phyloP scores from a whole-genome alignment of 345 rosid genomes.

The Garcia nutans region DNA sequence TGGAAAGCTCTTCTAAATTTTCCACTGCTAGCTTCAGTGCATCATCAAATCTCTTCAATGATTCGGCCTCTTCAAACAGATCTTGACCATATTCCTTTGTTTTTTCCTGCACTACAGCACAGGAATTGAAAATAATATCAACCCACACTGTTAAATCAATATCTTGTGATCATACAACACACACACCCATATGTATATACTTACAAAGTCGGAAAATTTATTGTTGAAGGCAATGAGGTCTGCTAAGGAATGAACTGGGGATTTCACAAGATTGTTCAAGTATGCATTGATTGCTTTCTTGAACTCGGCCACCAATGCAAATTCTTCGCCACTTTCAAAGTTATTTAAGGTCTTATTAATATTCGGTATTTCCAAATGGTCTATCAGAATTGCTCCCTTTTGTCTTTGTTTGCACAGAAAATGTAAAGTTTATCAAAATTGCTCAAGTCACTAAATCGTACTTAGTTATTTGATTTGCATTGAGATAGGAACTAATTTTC shows the following conservation, averaged over 20 bases:
- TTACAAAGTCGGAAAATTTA: conserved; percentile 43
- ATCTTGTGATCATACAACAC: no score
- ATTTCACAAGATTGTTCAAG: conserved; percentile 40
- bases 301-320: conserved; percentile 50
- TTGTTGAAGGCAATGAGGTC: conserved; percentile 55
- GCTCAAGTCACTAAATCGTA: no score
- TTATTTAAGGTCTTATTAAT: conserved; percentile 15
- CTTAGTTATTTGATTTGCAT: no score
- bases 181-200: not conserved
- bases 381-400: conserved; percentile 48
- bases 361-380: conserved; percentile 44
- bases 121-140: not conserved
- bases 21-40: conserved; percentile 29
- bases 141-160: no score
- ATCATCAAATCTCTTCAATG: conserved; percentile 32
- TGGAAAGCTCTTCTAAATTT: conserved; percentile 30
- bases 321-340: conserved; percentile 35
- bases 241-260: conserved; percentile 58
- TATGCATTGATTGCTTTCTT: conserved; percentile 48
- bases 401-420: conserved; percentile 27
- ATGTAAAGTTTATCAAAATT: no score
- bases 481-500: not conserved
- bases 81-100: conserved; percentile 49
- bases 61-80: conserved; percentile 37
- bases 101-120: conserved; percentile 62